Base-by-base conservation (phyloP, 1,284 basidiomycete species). In the Peniophora sp. region DNA sequence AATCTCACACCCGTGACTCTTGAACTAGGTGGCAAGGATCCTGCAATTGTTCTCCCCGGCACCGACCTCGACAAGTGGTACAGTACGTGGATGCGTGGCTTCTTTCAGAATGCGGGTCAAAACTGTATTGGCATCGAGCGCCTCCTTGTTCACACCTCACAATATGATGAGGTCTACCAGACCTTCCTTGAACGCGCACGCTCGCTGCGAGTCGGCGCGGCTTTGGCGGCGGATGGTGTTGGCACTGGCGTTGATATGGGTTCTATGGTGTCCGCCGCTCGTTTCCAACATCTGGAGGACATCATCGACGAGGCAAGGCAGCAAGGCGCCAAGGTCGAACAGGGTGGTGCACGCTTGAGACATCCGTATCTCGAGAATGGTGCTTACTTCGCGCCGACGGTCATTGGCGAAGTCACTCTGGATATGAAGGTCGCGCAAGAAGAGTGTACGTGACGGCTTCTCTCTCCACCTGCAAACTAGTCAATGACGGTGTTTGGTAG, bases 91-190 rank as follows among this genome's bases (percentile, higher is more conserved):
- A 85, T 96, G 83, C 85, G 92, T 47, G 92, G 89, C 41, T 78
- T 90, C 50, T 96, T 89, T 90, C 92, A 94, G 74, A 92, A 92
- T 54, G 79, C 80, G 41, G 96, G 96, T 15, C 96, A 98, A 69
- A 98, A 98, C 65, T 99, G 96, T 64, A 96, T 97, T 58, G 94
- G 95, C 24, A 90, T 96, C 53, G 96, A 99, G 66, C 81, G 94
- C 0, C 81, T 97, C 57, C 79, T 98, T 44, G 92, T 98, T 32
- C 91, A 92, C 58, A 64, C 71, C 0, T 74, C 75, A 0, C 84
- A 92, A 57, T 86, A 93, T 57, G 78, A 88, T 27, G 75, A 82
- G 5, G 79, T 99, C 48, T 76, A 87, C 57, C 69, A 72, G 5
- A 75, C 81, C 35, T 72, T 97, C 60, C 60, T 70, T 11, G 77